Percentiles rank a stretch among this genome's conserved stretches.
Conservation (phyloP, 2,329 filamentous ascomycete genomes). For the Magnaporthiopsis poae region DNA sequence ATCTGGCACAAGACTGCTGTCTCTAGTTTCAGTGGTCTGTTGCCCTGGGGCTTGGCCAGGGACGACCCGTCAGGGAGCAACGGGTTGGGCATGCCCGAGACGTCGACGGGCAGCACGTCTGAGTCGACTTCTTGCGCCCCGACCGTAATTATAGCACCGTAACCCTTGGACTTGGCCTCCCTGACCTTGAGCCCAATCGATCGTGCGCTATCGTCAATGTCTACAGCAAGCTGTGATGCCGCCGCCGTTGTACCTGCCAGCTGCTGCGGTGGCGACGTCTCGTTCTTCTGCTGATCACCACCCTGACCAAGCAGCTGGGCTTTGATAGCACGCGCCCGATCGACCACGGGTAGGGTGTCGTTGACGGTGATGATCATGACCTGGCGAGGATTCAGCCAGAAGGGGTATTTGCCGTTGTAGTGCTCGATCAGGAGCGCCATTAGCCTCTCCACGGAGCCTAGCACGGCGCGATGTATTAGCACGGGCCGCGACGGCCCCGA, state of each 20-base stretch:
- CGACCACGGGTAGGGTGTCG: constrained; percentile 42
- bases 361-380: constrained; percentile 66
- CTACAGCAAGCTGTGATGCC: constrained; percentile 54
- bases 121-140: constrained; percentile 56
- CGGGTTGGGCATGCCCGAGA: constrained; percentile 15
- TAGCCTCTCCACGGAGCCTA: constrained; percentile 75
- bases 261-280: constrained; percentile 12
- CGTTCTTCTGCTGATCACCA: constrained; percentile 26
- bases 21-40: constrained; percentile 22
- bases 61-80: neutral
- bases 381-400: constrained; percentile 79
- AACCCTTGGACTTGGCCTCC: constrained; percentile 62
- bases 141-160: constrained; percentile 63
- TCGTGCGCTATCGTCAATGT: constrained; percentile 56
- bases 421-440: constrained; percentile 79
- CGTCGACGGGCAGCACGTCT: constrained; percentile 43
- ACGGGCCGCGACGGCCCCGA: constrained; percentile 60
- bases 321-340: constrained; percentile 37
- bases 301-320: constrained; percentile 29
- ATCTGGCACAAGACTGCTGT: constrained; percentile 34
- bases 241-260: constrained; percentile 27
- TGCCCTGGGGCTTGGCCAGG: constrained; percentile 1
- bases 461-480: constrained; percentile 73
- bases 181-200: constrained; percentile 59
- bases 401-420: constrained; percentile 70